These are phyloP conservation scores for Aspergillus sergii DNA, from an alignment of 2,329 filamentous ascomycete species.

Conservation along the genomic window DNA sequence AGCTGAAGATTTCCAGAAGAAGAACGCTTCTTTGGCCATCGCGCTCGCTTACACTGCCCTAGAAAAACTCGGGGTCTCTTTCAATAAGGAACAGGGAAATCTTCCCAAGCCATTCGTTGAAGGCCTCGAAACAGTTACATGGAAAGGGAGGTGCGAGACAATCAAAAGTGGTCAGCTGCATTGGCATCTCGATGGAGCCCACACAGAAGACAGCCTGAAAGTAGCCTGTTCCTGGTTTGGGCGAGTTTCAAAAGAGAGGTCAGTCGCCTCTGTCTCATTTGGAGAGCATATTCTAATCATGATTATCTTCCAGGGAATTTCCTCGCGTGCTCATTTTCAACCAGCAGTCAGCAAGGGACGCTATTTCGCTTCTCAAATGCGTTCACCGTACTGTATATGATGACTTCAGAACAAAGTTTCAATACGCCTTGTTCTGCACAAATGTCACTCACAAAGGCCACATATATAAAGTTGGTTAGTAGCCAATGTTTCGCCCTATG, in stretches of 20 bases:
- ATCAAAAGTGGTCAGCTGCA: slow-evolving; percentile 23
- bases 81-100: slow-evolving; percentile 11
- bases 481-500: neutral
- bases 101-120: slow-evolving; percentile 24
- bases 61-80: neutral
- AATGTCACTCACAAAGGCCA: neutral
- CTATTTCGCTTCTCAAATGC: slow-evolving; percentile 25
- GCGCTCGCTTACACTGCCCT: slow-evolving; percentile 17
- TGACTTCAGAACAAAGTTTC: slow-evolving; percentile 11
- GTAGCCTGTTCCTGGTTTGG: slow-evolving; percentile 43
- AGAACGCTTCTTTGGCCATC: slow-evolving; percentile 37
- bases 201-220: slow-evolving; percentile 46
- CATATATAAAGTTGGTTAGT: neutral
- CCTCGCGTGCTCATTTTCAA: slow-evolving; percentile 35
- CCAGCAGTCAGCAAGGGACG: slow-evolving; percentile 34
- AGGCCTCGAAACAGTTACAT: slow-evolving; percentile 31
- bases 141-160: slow-evolving; percentile 39
- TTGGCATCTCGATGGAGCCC: slow-evolving; percentile 49
- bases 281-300: neutral
- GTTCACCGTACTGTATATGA: slow-evolving; percentile 19
- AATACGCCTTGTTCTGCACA: neutral
- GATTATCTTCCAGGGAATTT: slow-evolving; percentile 9
- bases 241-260: slow-evolving; percentile 18
- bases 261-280: neutral
- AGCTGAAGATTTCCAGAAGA: slow-evolving; percentile 20